Base-by-base conservation (phyloP, 768 basidiomycete species). In the Mrakia hoshinonis region DNA sequence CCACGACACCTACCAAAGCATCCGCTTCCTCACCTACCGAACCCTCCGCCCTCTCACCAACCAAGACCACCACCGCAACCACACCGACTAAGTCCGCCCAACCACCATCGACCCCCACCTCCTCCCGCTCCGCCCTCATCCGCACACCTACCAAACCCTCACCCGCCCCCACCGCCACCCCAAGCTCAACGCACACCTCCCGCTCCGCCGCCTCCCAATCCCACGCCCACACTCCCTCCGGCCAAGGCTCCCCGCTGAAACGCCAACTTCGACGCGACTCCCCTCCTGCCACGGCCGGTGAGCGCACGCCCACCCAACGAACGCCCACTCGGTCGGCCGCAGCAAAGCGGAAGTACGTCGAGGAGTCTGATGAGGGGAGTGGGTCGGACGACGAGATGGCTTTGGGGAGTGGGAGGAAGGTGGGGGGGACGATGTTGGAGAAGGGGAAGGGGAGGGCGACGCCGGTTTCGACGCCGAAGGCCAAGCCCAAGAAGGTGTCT, bases 161-260 rank as follows among this genome's bases (percentile, higher is more conserved):
- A 55, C 54, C 54, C 1, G 2, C 52, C 20, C 10, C 46, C 9
- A n/a, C 49, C n/a, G 24, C 36, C 13, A 39, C 5, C 58, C 31
- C 36, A 61, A 31, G 15, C 36, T 61, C 58, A 12, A 31, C 58
- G 20, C 13, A 31, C 10, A 7, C 55, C 3, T 31, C 58, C 58
- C 36, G 22, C 31, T 39, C 58, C 31, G 26, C 12, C 12, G 9
- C 36, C 34, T n/a, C 36, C 54, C 54, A 34, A 26, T 1, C 29
- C 18, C 58, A 61, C 58, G 36, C n/a, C 58, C 58, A 61, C 34
- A 61, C 58, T 5, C 58, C 58, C 58, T 61, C 58, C 34, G 58
- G 58, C 3, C 31, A 31, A 4, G 58, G 58, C 15, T 61, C 58
- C 18, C 58, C 58, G 7, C 34, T 61, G 4, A 61, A 61, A 10